A percentile compares a stretch with the other conserved stretches of the same genome.
phyloP scores from a whole-genome alignment of 495 filamentous ascomycete species.

The Aspergillus mulundensis region DNA sequence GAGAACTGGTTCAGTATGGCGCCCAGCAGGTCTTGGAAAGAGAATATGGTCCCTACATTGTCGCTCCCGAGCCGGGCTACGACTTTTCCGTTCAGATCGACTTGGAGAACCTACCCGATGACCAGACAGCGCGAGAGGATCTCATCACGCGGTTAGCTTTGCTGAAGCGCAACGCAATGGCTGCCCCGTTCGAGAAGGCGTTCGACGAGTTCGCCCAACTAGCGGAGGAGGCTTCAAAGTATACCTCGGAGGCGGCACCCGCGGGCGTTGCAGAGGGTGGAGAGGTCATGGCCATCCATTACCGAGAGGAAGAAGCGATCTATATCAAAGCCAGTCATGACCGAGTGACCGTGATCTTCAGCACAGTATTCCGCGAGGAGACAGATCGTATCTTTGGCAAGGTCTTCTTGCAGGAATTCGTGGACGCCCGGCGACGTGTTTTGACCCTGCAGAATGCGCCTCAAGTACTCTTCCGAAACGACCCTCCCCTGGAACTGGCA shows the following conservation, averaged over 20 bases:
- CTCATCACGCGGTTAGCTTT: slow-evolving; percentile 80
- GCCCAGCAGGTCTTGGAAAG: slow-evolving; percentile 85
- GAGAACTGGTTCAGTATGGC: slow-evolving; percentile 86
- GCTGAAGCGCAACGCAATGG: slow-evolving; percentile 96
- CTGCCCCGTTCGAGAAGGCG: slow-evolving; percentile 92
- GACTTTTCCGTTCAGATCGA: slow-evolving; percentile 92
- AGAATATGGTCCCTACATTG: slow-evolving; percentile 91
- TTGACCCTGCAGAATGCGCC: slow-evolving; percentile 92
- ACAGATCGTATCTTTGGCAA: slow-evolving; percentile 96
- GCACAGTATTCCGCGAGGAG: slow-evolving; percentile 95
- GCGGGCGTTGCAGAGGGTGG: slow-evolving; percentile 83
- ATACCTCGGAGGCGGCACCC: slow-evolving; percentile 85
- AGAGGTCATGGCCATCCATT: slow-evolving; percentile 93
- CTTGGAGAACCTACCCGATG: slow-evolving; percentile 76
- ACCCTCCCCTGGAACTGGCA: slow-evolving; percentile 87
- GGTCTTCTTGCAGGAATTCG: slow-evolving; percentile 93
- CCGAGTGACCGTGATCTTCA: slow-evolving; percentile 97
- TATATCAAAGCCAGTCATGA: slow-evolving; percentile 97
- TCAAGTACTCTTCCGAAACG: slow-evolving; percentile 95
- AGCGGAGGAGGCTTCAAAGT: slow-evolving; percentile 81
- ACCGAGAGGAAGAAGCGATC: slow-evolving; percentile 98
- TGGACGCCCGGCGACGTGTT: slow-evolving; percentile 81
- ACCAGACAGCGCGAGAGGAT: slow-evolving; percentile 75
- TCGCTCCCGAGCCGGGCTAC: slow-evolving; percentile 81
- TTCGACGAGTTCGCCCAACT: slow-evolving; percentile 88